phyloP scores from a whole-genome alignment of 202 grass and related monocot genomes.

The Carex arenaria region DNA sequence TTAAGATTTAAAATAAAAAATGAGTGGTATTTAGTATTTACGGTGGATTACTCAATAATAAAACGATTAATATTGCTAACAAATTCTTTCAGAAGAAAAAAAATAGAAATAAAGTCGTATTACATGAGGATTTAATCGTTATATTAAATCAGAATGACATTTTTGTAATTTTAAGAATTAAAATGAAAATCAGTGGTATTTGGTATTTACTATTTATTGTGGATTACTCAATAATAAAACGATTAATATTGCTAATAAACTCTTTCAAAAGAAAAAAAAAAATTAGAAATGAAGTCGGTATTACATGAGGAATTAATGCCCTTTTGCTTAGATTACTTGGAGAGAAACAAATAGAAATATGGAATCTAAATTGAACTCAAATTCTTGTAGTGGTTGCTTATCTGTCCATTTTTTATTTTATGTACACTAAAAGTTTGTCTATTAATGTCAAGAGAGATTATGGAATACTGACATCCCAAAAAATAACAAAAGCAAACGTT shows the following conservation, averaged over 20 bases:
- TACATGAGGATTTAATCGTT: neutral
- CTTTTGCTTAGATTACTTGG: neutral
- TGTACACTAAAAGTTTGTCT: neutral
- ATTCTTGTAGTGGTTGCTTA: neutral
- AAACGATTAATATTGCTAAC: neutral
- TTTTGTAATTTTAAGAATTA: neutral
- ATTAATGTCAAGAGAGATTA: neutral
- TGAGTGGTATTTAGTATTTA: too few relatives aligned
- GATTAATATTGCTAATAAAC: neutral
- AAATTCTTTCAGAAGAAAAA: neutral
- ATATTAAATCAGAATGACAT: neutral
- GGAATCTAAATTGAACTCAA: constrained; percentile 7
- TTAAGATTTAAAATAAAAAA: neutral
- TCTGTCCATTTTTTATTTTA: neutral
- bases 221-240: neutral
- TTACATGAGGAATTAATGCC: neutral
- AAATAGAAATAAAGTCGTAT: neutral
- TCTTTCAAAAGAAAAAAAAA: neutral
- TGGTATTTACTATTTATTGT: too few relatives aligned
- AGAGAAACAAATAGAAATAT: neutral
- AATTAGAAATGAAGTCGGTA: neutral
- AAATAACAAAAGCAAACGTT: constrained; percentile 4
- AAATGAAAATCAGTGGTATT: neutral
- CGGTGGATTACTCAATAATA: neutral
- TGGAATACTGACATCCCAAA: neutral